These are phyloP conservation scores for Secale cereale DNA, from an alignment of 176 grass and related monocot species.

Conservation along the genomic window DNA sequence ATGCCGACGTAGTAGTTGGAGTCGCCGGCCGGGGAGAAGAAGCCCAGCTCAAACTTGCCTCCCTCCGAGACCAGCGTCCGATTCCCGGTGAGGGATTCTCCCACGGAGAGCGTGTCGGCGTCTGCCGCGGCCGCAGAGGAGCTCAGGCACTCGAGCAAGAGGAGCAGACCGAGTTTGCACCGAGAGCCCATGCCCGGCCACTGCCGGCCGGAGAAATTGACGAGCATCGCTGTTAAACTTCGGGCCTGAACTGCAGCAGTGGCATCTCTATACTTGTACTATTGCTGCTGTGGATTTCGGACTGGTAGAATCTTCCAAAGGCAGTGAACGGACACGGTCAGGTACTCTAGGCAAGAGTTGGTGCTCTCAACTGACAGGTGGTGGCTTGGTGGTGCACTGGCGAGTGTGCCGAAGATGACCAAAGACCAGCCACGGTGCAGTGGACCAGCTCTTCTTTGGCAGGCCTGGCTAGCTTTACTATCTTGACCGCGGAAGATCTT, in stretches of 20 bases:
- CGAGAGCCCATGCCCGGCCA: background rate
- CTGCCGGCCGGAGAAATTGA: background rate
- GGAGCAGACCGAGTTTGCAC: background rate
- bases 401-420: background rate
- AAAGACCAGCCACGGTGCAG: background rate
- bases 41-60: constrained; percentile 49
- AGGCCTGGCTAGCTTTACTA: background rate
- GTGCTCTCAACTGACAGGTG: background rate
- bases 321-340: background rate
- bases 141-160: background rate
- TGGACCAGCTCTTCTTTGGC: background rate
- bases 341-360: background rate
- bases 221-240: background rate
- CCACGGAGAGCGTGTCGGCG: constrained; percentile 1
- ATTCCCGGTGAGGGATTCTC: constrained; percentile 28
- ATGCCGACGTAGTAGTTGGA: constrained; percentile 42
- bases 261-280: background rate
- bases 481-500: background rate
- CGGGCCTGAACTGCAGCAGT: background rate
- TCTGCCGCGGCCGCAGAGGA: background rate
- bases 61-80: constrained; percentile 34
- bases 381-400: background rate
- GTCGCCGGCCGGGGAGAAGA: constrained; percentile 37
- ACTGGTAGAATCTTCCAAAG: background rate
- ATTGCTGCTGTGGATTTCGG: background rate